phyloP scores from a whole-genome alignment of 2,329 filamentous ascomycete genomes.

The Pseudocercospora ulei region DNA sequence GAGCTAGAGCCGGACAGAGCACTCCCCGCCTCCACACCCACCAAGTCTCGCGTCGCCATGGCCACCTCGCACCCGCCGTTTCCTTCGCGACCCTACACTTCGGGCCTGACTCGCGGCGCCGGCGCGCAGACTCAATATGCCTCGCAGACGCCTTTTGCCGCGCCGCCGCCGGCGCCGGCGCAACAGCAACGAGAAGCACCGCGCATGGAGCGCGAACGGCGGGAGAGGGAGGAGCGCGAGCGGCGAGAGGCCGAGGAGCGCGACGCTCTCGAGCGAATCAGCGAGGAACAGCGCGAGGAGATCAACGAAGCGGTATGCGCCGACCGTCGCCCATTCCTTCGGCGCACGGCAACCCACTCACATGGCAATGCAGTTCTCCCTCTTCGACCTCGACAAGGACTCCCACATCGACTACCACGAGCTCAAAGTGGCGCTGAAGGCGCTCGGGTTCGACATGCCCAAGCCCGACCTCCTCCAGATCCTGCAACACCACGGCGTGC shows the following conservation, averaged over 20 bases:
- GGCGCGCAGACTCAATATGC: constrained; percentile 32
- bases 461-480: constrained; percentile 76
- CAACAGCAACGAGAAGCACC: constrained; percentile 38
- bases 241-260: constrained; percentile 38
- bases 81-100: constrained; percentile 46
- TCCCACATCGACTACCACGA: constrained; percentile 94
- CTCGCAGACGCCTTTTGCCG: constrained; percentile 30
- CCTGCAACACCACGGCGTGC: constrained; percentile 69
- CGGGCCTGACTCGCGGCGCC: constrained; percentile 38
- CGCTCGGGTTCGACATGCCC: constrained; percentile 82
- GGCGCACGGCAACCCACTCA: constrained; percentile 4
- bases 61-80: constrained; percentile 49
- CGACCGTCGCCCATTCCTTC: too few relatives aligned
- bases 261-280: constrained; percentile 49
- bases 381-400: constrained; percentile 96
- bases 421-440: constrained; percentile 90
- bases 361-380: constrained; percentile 58
- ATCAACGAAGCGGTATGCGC: constrained; percentile 74
- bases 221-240: constrained; percentile 38
- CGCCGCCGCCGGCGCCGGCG: constrained; percentile 31
- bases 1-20: background rate
- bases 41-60: constrained; percentile 34
- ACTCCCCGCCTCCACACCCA: constrained; percentile 11
- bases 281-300: constrained; percentile 84
- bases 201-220: constrained; percentile 37